A percentile compares a stretch with the other conserved stretches of the same genome.
These are phyloP conservation scores for Ambispora gerdemannii DNA, from an alignment of 192 early-diverging fungal genomes.

Conservation along the genomic window DNA sequence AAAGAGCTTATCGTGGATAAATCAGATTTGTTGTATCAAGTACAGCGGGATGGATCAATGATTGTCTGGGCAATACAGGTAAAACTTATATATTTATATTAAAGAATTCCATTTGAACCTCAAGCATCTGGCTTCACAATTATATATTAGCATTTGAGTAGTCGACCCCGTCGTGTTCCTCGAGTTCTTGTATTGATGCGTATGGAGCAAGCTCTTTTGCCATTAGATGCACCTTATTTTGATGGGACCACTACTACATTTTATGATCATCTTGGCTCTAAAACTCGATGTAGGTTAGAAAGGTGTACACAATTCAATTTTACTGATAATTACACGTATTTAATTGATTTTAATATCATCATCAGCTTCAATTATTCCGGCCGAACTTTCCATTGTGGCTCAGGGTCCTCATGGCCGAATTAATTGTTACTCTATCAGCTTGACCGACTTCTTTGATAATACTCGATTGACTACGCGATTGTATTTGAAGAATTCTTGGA, in stretches of 20 bases:
- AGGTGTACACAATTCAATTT: background rate
- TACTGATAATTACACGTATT: too few species aligned
- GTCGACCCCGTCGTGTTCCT: constrained; percentile 59
- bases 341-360: too few species aligned
- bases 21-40: constrained; percentile 72
- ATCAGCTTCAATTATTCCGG: constrained; percentile 43
- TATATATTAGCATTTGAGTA: constrained; percentile 54
- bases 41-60: constrained; percentile 67
- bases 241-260: constrained; percentile 45
- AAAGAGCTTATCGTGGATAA: constrained; percentile 65
- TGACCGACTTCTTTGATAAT: constrained; percentile 74
- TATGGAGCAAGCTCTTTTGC: constrained; percentile 51
- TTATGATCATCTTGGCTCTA: constrained; percentile 33
- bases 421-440: constrained; percentile 65
- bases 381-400: constrained; percentile 62
- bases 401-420: constrained; percentile 59
- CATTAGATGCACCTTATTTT: constrained; percentile 59
- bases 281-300: background rate
- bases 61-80: constrained; percentile 80
- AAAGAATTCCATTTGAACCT: too few species aligned
- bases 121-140: too few species aligned
- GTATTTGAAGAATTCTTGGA: constrained; percentile 61
- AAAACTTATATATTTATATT: too few species aligned
- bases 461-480: constrained; percentile 56
- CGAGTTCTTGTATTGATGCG: constrained; percentile 66